Evolutionary conservation across 108 stramenopile genomes (phyloP).

Genomic region (Skeletonema costatum): DNA sequence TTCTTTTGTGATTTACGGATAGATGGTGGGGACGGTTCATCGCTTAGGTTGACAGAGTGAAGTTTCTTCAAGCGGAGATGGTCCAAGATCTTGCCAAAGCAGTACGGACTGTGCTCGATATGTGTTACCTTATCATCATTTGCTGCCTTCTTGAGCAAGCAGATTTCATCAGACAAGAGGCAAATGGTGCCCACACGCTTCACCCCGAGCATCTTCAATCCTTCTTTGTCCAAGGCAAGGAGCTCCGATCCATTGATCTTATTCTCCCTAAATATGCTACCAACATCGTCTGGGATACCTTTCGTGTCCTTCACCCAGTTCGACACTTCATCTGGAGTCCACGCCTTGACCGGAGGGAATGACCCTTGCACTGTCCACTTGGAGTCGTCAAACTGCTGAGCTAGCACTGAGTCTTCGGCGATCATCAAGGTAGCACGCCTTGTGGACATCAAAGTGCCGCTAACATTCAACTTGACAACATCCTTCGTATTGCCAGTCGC

Average conservation of each 20-base stretch:
- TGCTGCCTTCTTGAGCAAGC: background rate
- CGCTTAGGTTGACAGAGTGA: background rate
- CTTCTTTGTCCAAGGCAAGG: background rate
- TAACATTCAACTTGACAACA: background rate
- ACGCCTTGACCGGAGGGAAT: background rate
- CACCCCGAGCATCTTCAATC: background rate
- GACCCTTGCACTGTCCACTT: background rate
- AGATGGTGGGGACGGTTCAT: background rate
- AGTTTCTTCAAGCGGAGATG: background rate
- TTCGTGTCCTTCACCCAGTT: background rate
- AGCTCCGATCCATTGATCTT: background rate
- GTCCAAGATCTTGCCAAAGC: slow-evolving; percentile 6
- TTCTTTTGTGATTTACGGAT: background rate
- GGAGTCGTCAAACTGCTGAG: background rate
- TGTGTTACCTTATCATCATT: background rate
- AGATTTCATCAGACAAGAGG: background rate
- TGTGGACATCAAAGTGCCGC: background rate
- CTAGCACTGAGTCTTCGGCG: background rate
- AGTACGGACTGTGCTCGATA: background rate
- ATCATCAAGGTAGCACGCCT: background rate
- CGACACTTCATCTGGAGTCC: background rate
- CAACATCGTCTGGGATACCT: background rate
- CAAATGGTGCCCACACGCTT: background rate
- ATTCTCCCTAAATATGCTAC: background rate
- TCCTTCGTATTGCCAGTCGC: background rate